Evolutionary conservation across 176 grass and related monocot species (phyloP), one percentile per base, ranked within the genome.

Genomic region (Lolium multiflorum): DNA sequence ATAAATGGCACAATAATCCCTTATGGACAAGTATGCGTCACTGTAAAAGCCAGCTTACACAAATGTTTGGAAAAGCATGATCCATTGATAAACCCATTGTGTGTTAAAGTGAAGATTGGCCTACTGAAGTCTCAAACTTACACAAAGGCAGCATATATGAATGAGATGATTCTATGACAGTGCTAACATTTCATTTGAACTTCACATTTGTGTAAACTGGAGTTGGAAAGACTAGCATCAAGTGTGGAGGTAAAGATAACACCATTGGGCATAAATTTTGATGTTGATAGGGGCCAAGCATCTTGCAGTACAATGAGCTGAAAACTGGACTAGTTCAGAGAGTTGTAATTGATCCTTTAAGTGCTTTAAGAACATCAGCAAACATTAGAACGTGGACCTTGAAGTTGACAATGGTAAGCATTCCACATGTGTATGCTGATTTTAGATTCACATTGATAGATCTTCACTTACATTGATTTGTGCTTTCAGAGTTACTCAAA

Each of bases 171-270:
- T 20, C 67, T 79, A 4, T 83, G 14, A 56, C 1, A 44, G 37
- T 24, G 81, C 81, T 89, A 43, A 89, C 0, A 8, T 66, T 72
- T 84, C 76, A 64, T 74, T 68, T 31, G 28, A 31, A 31, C 2
- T 31, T 31, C 28, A 31, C 28, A 31, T 31, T 31, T 31, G 28
- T 31, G 11, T 80, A 97, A 92, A 97, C 95, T 61, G 92, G 92
- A 74, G 95, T 92, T 71, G 92, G 95, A 66, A 97, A 97, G 65
- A 95, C 92, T 82, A 91, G 91, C 82, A 91, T 97, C 28, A 31
- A 31, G 28, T 31, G 28, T 31, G 91, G 91, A 97, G 91, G 95
- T 93, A 83, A 89, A 92, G 37, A 28, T 39, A 76, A 73, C 11
- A 70, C 17, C 54, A 16, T n/a, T 72, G 6, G 49, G 14, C n/a